A percentile compares a stretch with the other conserved stretches of the same genome.
Evolutionary conservation across 1,284 basidiomycete genomes (phyloP).

Genomic region (Trichosporon sp.): DNA sequence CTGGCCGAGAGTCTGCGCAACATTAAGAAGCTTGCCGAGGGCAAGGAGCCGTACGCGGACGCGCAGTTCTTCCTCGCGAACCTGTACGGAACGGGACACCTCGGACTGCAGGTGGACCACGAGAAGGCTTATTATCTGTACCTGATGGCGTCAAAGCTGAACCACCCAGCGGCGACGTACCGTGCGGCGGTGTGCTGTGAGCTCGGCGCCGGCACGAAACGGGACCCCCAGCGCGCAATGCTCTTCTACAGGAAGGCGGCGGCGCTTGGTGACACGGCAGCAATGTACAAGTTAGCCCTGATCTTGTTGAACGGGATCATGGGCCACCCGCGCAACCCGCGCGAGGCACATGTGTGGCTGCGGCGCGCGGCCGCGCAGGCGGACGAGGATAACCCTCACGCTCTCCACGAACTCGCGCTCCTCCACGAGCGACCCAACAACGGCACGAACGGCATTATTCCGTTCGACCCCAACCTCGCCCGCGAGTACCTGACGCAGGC

Average conservation of each 20-base stretch:
- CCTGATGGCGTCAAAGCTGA: slow-evolving; percentile 94
- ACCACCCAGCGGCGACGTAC: slow-evolving; percentile 92
- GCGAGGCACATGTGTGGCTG: slow-evolving; percentile 94
- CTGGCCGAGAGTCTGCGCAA: slow-evolving; percentile 89
- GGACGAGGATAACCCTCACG: slow-evolving; percentile 97
- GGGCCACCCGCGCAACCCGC: slow-evolving; percentile 79
- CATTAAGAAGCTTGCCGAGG: slow-evolving; percentile 71
- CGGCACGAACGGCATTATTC: slow-evolving; percentile 42
- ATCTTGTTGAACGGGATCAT: slow-evolving; percentile 84
- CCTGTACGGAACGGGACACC: slow-evolving; percentile 90
- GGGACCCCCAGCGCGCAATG: slow-evolving; percentile 83
- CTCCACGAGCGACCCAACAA: slow-evolving; percentile 72
- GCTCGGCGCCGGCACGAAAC: slow-evolving; percentile 95
- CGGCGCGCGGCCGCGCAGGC: slow-evolving; percentile 94
- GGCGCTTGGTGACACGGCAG: slow-evolving; percentile 92
- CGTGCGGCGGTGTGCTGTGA: slow-evolving; percentile 99
- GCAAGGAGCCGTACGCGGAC: slow-evolving; percentile 78
- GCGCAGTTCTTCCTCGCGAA: slow-evolving; percentile 99
- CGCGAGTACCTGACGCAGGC: slow-evolving; percentile 88
- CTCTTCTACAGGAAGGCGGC: slow-evolving; percentile 97
- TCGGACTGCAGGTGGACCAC: slow-evolving; percentile 94
- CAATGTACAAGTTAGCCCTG: slow-evolving; percentile 99
- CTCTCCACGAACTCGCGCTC: slow-evolving; percentile 92
- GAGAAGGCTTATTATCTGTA: slow-evolving; percentile 99
- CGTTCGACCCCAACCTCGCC: slow-evolving; percentile 65